Percentiles rank a stretch among this genome's conserved stretches.
phyloP scores from a whole-genome alignment of 2,329 filamentous ascomycete species.

The Emmonsia crescens region DNA sequence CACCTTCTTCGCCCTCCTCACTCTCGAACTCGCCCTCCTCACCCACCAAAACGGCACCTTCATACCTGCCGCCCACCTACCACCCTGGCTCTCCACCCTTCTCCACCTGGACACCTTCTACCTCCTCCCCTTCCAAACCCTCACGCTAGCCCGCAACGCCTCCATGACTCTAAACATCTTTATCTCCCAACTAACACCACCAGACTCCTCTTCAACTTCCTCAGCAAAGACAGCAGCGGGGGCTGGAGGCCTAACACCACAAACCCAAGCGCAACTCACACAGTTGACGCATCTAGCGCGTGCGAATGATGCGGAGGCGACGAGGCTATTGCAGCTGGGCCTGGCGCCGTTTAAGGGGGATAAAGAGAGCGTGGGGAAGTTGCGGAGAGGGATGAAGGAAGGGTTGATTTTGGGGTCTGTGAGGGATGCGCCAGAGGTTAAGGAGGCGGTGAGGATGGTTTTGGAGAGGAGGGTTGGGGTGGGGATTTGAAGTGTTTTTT shows the following conservation, averaged over 20 bases:
- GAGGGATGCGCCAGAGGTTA: constrained; percentile 66
- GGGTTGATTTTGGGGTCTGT: constrained; percentile 84
- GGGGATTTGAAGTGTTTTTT: constrained; percentile 12
- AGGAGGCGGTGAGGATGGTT: constrained; percentile 61
- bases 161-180: constrained; percentile 73
- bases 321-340: constrained; percentile 62
- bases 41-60: constrained; percentile 40
- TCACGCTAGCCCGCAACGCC: constrained; percentile 63
- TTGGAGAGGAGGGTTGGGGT: constrained; percentile 1
- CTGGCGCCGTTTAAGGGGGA: constrained; percentile 73
- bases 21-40: constrained; percentile 47
- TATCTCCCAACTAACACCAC: constrained; percentile 66
- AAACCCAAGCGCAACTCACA: constrained; percentile 52
- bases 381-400: constrained; percentile 66
- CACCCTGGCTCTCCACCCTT: constrained; percentile 19
- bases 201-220: constrained; percentile 41
- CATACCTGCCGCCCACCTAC: constrained; percentile 25
- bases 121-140: constrained; percentile 69
- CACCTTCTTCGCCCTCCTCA: constrained; percentile 43
- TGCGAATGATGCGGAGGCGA: constrained; percentile 57
- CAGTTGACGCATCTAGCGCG: constrained; percentile 52
- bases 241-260: constrained; percentile 27
- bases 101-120: constrained; percentile 38
- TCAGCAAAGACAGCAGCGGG: constrained; percentile 21
- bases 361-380: constrained; percentile 47